Percentiles rank a stretch among this genome's conserved stretches.
Conservation (phyloP, 352 stramenopile genomes). For the Hyaloperonospora brassicae region DNA sequence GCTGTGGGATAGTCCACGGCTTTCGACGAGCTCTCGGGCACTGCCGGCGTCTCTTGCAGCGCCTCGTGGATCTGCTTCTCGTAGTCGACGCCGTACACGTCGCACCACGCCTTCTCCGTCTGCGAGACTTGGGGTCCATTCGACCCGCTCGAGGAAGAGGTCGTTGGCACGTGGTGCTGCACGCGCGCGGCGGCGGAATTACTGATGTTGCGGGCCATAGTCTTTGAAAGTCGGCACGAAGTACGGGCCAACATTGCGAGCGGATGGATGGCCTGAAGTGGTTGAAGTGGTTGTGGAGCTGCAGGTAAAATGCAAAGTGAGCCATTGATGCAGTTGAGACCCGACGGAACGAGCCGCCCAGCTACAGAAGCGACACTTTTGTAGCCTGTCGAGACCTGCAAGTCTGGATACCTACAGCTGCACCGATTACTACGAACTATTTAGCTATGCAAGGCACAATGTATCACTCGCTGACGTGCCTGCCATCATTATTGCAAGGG, state of each 20-base stretch:
- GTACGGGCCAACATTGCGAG: constrained; percentile 26
- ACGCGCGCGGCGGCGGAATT: constrained; percentile 26
- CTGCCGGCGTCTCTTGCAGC: constrained; percentile 39
- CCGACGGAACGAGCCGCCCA: too few species aligned
- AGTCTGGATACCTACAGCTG: too few species aligned
- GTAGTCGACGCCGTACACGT: constrained; percentile 75
- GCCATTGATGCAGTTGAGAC: constrained; percentile 1
- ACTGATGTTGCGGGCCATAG: constrained; percentile 24
- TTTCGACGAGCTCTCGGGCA: constrained; percentile 9
- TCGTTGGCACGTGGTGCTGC: constrained; percentile 28
- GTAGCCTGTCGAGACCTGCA: too few species aligned
- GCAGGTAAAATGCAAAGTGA: constrained; percentile 24
- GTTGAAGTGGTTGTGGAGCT: neutral
- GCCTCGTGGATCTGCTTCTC: constrained; percentile 55
- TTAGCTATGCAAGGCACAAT: too few species aligned
- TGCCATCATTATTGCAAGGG: too few species aligned
- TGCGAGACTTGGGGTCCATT: constrained; percentile 27
- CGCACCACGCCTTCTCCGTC: constrained; percentile 61
- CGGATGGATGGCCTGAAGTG: neutral
- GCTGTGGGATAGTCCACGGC: constrained; percentile 26
- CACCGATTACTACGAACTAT: too few species aligned
- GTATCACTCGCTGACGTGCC: too few species aligned
- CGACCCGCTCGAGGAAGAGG: constrained; percentile 7
- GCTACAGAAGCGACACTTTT: too few species aligned
- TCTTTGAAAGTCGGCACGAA: constrained; percentile 24